Evolutionary conservation across 1,284 basidiomycete genomes (phyloP), one percentile per base, ranked within the genome.

Genomic region (Ustilago curta): DNA sequence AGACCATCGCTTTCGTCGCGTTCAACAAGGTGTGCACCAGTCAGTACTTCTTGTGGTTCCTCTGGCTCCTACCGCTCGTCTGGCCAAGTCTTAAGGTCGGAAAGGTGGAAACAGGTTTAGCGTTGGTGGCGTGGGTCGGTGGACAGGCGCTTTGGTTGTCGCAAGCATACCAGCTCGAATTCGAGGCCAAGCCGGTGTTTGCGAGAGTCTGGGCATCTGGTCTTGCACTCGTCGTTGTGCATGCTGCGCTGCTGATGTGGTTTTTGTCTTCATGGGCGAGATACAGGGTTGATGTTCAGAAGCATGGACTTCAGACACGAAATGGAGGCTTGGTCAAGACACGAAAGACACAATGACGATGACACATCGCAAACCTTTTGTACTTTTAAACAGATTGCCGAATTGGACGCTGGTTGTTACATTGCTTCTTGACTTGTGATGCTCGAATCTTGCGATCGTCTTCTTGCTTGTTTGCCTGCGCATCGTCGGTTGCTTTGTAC

Each of bases 11-110:
- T 0, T 99, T 99, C 82, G 95, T 98, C 16, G 87, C 93, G 1
- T 95, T 97, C 88, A 99, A 99, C 86, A 97, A 97, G 87, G 97
- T 99, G 45, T 97, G 94, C 88, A 99, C 97, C 0, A 96, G 94
- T 1, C 86, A 99, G 91, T 99, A 99, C 87, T 99, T 98, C 86
- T 88, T 97, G 51, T 99, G 97, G 97, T 98, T 96, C 84, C 90
- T 95, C 8, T 91, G 95, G 70, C 90, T 99, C 69, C 86, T 99
- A 0, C 95, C 97, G 0, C 88, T 95, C 3, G 86, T 97, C 12
- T 87, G 94, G 3, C 91, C 93, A 0, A 88, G 87, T 16, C 84
- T 96, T 0, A 61, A 64, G 51, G 44, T 53, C 1, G 50, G 52
- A 21, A 60, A 59, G 18, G 25, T 59, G 42, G 70, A 58, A 23